These are phyloP conservation scores for Botryotinia convoluta DNA, from an alignment of 2,329 filamentous ascomycete genomes.

Conservation along the genomic window DNA sequence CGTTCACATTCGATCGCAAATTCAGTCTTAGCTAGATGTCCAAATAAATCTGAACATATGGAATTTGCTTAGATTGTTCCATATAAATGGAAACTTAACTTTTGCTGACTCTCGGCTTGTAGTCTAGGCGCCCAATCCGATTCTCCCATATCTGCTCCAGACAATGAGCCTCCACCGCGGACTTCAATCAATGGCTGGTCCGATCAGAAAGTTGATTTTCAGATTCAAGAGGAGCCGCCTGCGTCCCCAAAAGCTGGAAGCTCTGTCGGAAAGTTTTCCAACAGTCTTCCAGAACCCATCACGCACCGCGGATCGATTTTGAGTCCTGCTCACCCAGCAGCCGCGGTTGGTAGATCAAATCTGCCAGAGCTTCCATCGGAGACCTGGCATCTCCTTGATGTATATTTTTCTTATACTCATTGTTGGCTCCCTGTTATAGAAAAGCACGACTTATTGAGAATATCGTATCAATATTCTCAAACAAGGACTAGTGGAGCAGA, in stretches of 20 bases:
- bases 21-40: not conserved
- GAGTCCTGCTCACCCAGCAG: slow-evolving; percentile 23
- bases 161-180: not conserved
- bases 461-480: slow-evolving; percentile 36
- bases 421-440: slow-evolving; percentile 74
- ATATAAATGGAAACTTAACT: not conserved
- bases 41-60: not conserved
- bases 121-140: not conserved
- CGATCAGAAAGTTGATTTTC: slow-evolving; percentile 18
- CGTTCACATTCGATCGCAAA: not conserved
- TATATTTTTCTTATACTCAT: slow-evolving; percentile 74
- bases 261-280: not conserved
- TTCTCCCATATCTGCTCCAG: slow-evolving; percentile 2
- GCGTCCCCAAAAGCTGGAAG: not conserved
- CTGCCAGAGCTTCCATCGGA: slow-evolving; percentile 35
- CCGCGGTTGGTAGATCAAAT: slow-evolving; percentile 14
- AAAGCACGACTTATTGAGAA: slow-evolving; percentile 47
- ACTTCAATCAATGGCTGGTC: slow-evolving; percentile 7
- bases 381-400: slow-evolving; percentile 55
- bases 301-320: slow-evolving; percentile 28
- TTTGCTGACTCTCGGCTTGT: not conserved
- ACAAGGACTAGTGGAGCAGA: slow-evolving; percentile 20
- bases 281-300: not conserved
- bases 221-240: slow-evolving; percentile 3
- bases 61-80: not conserved